These are phyloP conservation scores for Saturnispora quitensis DNA, from an alignment of 805 yeast genomes.

Conservation along the genomic window DNA sequence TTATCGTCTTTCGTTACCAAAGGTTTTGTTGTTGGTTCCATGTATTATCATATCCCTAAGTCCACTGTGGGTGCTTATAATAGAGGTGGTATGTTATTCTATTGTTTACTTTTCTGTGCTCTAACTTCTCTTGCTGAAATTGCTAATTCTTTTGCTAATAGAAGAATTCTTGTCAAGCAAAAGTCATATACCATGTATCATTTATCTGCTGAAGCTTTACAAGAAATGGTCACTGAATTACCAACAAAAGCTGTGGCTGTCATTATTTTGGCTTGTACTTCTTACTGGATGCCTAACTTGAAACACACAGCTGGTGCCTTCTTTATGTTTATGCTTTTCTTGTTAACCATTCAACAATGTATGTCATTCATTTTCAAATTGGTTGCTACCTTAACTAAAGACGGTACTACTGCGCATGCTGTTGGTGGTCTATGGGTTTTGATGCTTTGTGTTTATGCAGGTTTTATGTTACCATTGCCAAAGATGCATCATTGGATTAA, in stretches of 20 bases:
- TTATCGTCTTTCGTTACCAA: conserved; percentile 45
- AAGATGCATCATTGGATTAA: conserved; percentile 52
- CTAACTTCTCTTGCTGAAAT: conserved; percentile 57
- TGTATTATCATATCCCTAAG: conserved; percentile 43
- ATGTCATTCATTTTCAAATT: conserved; percentile 46
- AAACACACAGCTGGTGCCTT: conserved; percentile 46
- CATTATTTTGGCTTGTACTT: conserved; percentile 36
- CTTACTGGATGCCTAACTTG: conserved; percentile 46
- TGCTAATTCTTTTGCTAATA: conserved; percentile 47
- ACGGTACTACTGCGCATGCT: conserved; percentile 49
- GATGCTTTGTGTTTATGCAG: conserved; percentile 49
- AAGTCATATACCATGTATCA: conserved; percentile 55
- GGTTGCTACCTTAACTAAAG: conserved; percentile 42
- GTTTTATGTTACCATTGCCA: conserved; percentile 35
- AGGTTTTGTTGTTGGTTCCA: conserved; percentile 54
- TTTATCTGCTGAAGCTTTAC: conserved; percentile 55
- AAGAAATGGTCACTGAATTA: conserved; percentile 49
- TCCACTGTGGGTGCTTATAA: conserved; percentile 49
- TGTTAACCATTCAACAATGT: conserved; percentile 36
- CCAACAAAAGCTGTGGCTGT: conserved; percentile 48
- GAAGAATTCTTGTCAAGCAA: conserved; percentile 57
- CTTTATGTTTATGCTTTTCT: conserved; percentile 40
- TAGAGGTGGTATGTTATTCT: conserved; percentile 55
- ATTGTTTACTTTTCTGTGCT: conserved; percentile 51
- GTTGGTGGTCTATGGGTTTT: conserved; percentile 45